Evolutionary conservation across 192 early-diverging fungal genomes (phyloP).

Genomic region (Linnemannia schmuckeri): DNA sequence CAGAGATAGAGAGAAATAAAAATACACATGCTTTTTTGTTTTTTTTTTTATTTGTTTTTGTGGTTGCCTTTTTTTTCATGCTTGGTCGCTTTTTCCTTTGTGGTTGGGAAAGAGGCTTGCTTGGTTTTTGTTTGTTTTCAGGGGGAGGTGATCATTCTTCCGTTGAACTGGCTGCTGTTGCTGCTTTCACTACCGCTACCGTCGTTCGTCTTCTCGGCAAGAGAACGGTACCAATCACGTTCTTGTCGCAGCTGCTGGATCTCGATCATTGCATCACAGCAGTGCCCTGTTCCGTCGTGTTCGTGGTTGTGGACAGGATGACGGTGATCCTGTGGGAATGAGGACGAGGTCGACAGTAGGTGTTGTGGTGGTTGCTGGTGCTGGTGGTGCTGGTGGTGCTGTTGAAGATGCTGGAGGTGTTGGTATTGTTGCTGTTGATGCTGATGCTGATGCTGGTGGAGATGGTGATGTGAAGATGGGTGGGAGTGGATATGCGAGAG

Average conservation of each 20-base stretch:
- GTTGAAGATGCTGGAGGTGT: constrained; percentile 15
- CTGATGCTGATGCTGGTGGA: not conserved
- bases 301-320: constrained; percentile 3
- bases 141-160: not conserved
- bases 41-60: not conserved
- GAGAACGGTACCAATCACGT: constrained; percentile 31
- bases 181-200: not conserved
- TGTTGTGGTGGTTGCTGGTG: not conserved
- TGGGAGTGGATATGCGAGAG: constrained; percentile 12
- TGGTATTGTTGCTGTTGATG: not conserved
- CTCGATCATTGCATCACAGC: constrained; percentile 46
- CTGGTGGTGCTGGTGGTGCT: constrained; percentile 6
- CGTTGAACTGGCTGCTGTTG: not conserved
- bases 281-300: constrained; percentile 1
- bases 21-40: constrained; percentile 1
- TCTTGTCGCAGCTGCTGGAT: constrained; percentile 45
- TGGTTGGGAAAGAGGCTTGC: not conserved
- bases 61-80: not conserved
- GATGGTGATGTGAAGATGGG: not conserved
- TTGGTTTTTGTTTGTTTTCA: not conserved
- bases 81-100: not conserved
- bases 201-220: constrained; percentile 12
- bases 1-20: not conserved
- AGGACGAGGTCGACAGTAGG: not conserved
- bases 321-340: not conserved